A percentile compares a stretch with the other conserved stretches of the same genome.
phyloP scores from a whole-genome alignment of 768 basidiomycete species.

The Scleroderma citrinum region DNA sequence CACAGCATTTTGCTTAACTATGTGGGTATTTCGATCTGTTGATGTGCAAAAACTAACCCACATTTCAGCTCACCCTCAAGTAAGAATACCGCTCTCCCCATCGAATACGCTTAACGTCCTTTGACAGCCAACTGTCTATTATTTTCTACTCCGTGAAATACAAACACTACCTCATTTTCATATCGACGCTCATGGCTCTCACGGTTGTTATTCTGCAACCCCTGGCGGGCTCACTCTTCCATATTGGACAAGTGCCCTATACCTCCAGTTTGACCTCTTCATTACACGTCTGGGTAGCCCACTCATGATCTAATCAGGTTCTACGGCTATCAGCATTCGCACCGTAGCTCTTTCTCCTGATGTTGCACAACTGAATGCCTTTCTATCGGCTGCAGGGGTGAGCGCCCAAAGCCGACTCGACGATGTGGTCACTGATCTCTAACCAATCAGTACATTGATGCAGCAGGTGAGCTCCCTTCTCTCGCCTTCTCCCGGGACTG shows the following conservation, averaged over 20 bases:
- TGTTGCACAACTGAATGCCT: constrained; percentile 43
- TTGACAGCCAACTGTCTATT: constrained; percentile 35
- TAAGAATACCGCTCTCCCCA: constrained; percentile 14
- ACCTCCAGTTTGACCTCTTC: constrained; percentile 12
- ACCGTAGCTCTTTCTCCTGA: constrained; percentile 41
- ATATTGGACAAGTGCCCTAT: constrained; percentile 17
- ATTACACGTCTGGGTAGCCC: constrained; percentile 5
- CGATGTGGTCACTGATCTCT: background rate
- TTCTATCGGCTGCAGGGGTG: constrained; percentile 56
- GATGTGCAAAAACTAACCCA: constrained; percentile 2
- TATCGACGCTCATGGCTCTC: constrained; percentile 46
- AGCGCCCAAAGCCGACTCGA: constrained; percentile 10
- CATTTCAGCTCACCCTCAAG: constrained; percentile 38
- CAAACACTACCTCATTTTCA: constrained; percentile 48
- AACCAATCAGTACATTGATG: constrained; percentile 24
- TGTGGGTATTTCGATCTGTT: constrained; percentile 30
- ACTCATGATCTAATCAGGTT: constrained; percentile 21
- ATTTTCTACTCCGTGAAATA: constrained; percentile 43
- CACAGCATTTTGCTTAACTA: constrained; percentile 62
- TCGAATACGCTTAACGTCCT: constrained; percentile 1
- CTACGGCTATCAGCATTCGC: constrained; percentile 36
- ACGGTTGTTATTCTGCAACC: constrained; percentile 49
- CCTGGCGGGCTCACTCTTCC: constrained; percentile 39
- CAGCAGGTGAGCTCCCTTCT: constrained; percentile 17
- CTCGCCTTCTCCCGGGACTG: too few species aligned